Percentiles rank a stretch among this genome's conserved stretches.
Conservation (phyloP, 2,329 filamentous ascomycete species). For the Blastomyces parvus region DNA sequence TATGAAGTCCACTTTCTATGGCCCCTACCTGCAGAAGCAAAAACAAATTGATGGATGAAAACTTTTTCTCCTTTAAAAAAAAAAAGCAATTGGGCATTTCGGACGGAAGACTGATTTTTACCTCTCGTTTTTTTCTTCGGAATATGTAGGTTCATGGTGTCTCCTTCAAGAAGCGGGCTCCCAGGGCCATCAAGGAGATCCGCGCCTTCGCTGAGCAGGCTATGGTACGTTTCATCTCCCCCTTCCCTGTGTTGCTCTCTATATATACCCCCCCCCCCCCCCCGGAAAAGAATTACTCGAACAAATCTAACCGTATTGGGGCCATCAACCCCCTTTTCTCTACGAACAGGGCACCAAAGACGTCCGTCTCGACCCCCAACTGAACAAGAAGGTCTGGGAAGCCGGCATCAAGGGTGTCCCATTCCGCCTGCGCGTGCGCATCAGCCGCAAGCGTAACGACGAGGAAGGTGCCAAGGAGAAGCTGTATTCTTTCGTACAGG, state of each 20-base stretch:
- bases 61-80: constrained; percentile 12
- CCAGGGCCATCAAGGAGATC: constrained; percentile 99
- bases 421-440: constrained; percentile 93
- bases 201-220: constrained; percentile 82
- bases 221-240: constrained; percentile 65
- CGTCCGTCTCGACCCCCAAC: constrained; percentile 93
- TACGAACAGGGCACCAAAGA: constrained; percentile 73
- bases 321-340: background rate
- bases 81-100: constrained; percentile 30
- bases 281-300: background rate
- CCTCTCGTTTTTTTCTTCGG: constrained; percentile 28
- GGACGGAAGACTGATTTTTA: constrained; percentile 59
- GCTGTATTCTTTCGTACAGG: constrained; percentile 99
- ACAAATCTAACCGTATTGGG: constrained; percentile 5
- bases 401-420: constrained; percentile 97
- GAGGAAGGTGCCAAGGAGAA: constrained; percentile 99
- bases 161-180: constrained; percentile 99
- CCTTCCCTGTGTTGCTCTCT: background rate
- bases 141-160: constrained; percentile 77
- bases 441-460: constrained; percentile 99
- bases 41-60: constrained; percentile 9
- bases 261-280: background rate
- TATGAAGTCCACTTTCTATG: constrained; percentile 58
- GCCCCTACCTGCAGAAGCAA: constrained; percentile 23
- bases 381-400: constrained; percentile 99